These are phyloP conservation scores for Tolypocladium amazonense DNA, from an alignment of 2,329 filamentous ascomycete species.

Conservation along the genomic window DNA sequence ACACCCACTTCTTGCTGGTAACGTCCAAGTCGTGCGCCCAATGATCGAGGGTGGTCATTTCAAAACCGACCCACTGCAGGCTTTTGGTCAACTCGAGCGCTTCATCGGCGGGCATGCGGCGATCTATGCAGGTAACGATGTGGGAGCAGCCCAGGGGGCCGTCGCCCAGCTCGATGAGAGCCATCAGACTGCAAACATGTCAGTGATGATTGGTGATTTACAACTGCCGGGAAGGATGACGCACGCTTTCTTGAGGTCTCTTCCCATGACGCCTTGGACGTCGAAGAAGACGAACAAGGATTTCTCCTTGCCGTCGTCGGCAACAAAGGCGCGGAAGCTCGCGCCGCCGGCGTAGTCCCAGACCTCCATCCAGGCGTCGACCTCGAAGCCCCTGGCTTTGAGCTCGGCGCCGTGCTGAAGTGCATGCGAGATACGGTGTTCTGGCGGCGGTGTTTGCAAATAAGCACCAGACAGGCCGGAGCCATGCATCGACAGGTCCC, in stretches of 20 bases:
- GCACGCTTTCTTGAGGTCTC: conserved; percentile 81
- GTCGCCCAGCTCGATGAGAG: conserved; percentile 79
- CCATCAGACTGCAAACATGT: conserved; percentile 57
- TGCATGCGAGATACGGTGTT: conserved; percentile 30
- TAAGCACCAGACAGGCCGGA: conserved; percentile 76
- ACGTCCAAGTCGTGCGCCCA: conserved; percentile 57
- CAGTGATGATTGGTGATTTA: background rate
- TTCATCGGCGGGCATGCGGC: conserved; percentile 51
- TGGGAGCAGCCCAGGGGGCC: conserved; percentile 64
- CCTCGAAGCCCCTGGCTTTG: conserved; percentile 20
- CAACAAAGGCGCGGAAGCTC: conserved; percentile 78
- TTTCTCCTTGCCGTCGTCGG: conserved; percentile 57
- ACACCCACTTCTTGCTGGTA: conserved; percentile 71
- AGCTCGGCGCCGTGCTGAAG: conserved; percentile 17
- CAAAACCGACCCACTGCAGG: conserved; percentile 89
- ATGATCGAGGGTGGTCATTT: conserved; percentile 66
- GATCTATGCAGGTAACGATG: conserved; percentile 74
- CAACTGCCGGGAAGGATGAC: conserved; percentile 19
- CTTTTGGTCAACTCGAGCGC: conserved; percentile 64
- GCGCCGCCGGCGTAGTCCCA: conserved; percentile 80
- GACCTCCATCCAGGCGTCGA: conserved; percentile 62
- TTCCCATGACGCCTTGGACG: conserved; percentile 50
- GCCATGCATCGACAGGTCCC: conserved; percentile 64
- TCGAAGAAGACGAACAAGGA: conserved; percentile 87
- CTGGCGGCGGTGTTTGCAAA: conserved; percentile 43